Conservation (phyloP, 163 green algal species). For the Volvox carteri region DNA sequence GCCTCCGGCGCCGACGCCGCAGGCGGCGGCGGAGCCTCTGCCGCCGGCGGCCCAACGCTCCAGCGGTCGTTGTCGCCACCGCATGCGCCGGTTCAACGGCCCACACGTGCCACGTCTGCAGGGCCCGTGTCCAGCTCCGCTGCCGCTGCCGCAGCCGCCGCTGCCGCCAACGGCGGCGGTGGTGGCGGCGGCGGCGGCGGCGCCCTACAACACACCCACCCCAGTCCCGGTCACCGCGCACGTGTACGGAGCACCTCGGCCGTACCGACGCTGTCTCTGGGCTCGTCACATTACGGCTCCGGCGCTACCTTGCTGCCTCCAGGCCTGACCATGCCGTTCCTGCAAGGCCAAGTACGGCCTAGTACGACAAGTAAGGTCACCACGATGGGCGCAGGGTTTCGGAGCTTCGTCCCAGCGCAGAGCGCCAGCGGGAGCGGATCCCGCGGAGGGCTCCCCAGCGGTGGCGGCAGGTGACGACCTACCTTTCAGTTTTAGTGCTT, state of each 20-base stretch:
- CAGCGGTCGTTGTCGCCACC: not conserved
- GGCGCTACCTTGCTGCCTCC: not conserved
- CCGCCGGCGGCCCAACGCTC: not conserved
- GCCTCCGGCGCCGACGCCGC: not conserved
- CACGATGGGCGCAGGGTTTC: conserved; percentile 55
- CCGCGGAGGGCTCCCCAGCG: not conserved
- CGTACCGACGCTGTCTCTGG: not conserved
- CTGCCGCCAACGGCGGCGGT: not conserved
- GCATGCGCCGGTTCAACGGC: not conserved
- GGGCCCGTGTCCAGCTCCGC: not conserved
- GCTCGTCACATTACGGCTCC: not conserved
- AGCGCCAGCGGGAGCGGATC: not conserved
- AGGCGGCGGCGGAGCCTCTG: not conserved
- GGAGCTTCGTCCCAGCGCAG: conserved; percentile 51
- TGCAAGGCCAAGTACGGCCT: conserved; percentile 44
- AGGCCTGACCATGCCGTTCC: not conserved
- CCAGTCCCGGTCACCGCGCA: not conserved
- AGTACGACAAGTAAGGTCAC: conserved; percentile 52
- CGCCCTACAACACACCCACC: not conserved
- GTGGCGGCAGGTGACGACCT: not conserved
- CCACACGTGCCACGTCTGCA: not conserved
- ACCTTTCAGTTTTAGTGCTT: not conserved
- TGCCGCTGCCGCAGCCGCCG: not conserved
- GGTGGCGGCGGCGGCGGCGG: not conserved
- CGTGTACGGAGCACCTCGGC: conserved; percentile 18